Evolutionary conservation across 352 stramenopile genomes (phyloP).

Genomic region (Peronosclerospora sorghi): DNA sequence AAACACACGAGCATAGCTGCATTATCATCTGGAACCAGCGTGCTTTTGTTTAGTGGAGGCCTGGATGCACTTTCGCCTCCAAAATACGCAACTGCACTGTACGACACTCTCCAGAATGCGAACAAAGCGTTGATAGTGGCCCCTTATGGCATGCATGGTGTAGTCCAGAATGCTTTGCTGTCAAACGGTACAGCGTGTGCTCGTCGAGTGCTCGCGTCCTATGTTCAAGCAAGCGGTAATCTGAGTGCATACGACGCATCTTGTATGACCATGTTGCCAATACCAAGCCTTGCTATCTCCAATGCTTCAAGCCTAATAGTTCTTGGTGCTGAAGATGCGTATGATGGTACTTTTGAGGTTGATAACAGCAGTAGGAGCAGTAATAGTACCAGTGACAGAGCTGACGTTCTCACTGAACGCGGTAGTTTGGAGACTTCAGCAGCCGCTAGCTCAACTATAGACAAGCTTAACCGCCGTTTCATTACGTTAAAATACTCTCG

Average conservation of each 20-base stretch:
- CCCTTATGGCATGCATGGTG: constrained; percentile 26
- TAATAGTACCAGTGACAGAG: constrained; percentile 2
- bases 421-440: constrained; percentile 4
- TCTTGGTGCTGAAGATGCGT: constrained; percentile 38
- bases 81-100: constrained; percentile 33
- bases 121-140: constrained; percentile 42
- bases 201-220: constrained; percentile 47
- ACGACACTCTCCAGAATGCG: constrained; percentile 21
- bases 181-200: constrained; percentile 32
- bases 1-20: constrained; percentile 3
- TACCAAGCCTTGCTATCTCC: constrained; percentile 25
- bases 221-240: constrained; percentile 30
- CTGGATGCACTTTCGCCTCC: constrained; percentile 33
- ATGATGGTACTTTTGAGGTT: constrained; percentile 23
- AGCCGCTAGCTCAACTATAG: constrained; percentile 8
- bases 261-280: constrained; percentile 30
- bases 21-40: constrained; percentile 15
- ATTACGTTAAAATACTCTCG: constrained; percentile 12
- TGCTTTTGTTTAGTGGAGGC: constrained; percentile 41
- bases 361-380: constrained; percentile 3
- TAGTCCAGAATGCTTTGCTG: constrained; percentile 22
- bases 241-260: constrained; percentile 39
- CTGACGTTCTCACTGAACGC: constrained; percentile 1
- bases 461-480: constrained; percentile 11
- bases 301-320: constrained; percentile 21